Evolutionary conservation across 2,329 filamentous ascomycete species (phyloP).

Genomic region (Fusarium tanahbumbuense): DNA sequence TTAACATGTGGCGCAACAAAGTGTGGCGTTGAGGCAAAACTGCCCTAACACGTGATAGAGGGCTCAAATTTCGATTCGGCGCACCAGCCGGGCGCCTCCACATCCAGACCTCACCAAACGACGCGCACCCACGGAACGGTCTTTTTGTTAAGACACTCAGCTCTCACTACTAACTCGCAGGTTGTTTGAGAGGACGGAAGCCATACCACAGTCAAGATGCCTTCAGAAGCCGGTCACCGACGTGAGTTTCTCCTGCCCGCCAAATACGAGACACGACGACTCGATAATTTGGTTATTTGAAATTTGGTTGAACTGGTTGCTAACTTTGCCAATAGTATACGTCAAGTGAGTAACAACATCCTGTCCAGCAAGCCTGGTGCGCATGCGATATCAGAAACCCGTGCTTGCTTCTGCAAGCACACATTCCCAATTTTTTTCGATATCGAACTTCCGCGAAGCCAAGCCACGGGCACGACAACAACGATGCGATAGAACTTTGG

Average conservation of each 20-base stretch:
- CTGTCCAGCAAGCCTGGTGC: constrained; percentile 12
- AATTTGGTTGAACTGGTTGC: constrained; percentile 43
- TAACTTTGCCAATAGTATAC: constrained; percentile 73
- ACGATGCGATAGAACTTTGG: constrained; percentile 40
- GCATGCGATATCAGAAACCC: constrained; percentile 31
- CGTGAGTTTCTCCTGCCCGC: constrained; percentile 69
- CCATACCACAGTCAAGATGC: constrained; percentile 76
- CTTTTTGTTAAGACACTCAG: constrained; percentile 60
- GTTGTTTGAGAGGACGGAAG: constrained; percentile 61
- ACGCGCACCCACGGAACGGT: constrained; percentile 58
- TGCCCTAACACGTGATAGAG: constrained; percentile 55
- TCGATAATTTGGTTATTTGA: constrained; percentile 30
- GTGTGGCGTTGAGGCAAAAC: constrained; percentile 4
- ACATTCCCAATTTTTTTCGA: constrained; percentile 34
- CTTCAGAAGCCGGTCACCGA: constrained; percentile 89
- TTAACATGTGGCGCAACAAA: background rate
- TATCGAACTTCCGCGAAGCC: constrained; percentile 42
- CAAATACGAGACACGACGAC: constrained; percentile 23
- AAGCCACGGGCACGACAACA: constrained; percentile 40
- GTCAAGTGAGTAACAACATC: constrained; percentile 79
- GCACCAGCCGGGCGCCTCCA: constrained; percentile 52
- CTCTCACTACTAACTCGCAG: constrained; percentile 56
- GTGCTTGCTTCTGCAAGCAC: constrained; percentile 28
- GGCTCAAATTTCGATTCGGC: constrained; percentile 52
- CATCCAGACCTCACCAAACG: constrained; percentile 57